Base-by-base conservation (phyloP, 2,329 filamentous ascomycete species). In the Diaporthe australafricana region DNA sequence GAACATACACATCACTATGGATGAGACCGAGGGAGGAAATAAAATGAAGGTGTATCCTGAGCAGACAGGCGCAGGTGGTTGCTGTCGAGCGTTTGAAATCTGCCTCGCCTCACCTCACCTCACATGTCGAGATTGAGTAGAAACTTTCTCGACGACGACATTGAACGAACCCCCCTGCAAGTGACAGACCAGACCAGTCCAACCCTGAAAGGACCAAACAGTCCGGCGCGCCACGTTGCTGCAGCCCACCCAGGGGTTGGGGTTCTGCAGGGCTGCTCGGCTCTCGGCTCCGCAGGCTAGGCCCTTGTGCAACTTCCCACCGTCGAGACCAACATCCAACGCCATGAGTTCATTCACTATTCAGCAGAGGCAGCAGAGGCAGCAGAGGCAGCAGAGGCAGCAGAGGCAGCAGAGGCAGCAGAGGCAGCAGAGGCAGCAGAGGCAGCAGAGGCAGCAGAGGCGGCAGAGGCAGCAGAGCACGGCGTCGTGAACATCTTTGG, bases 61-160 rank as follows among this genome's bases (percentile, higher is more conserved):
- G 17, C 32, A 50, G 22, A 38, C 60, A 65, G 60, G 60, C 60
- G 32, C 25, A 20, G 25, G 60, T 50, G 56, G 52, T 45, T n/a
- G 56, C 56, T 30, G 16, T 25, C n/a, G 30, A 30, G 30, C 14
- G 60, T 27, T 22, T 12, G 30, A 38, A 7, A 35, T 30, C 16
- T 9, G 57, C n/a, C 60, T 38, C 32, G n/a, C 42, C 60, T 63
- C 60, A 48, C n/a, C 60, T 38, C 32, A 20, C 42, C 60, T 63
- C 60, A 48, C 60, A 63, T 63, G 60, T 40, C 47, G 60, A 35
- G 60, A 63, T 38, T 50, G 30, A 65, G 42, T 20, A 11, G 60
- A 65, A 65, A 65, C 42, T 65, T 65, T 65, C 60, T 65, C 6
- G 17, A 50, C 60, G 60, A 65, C 32, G 60, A 65, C 60, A 65